Evolutionary conservation across 1,284 basidiomycete genomes (phyloP).

Genomic region (Cutaneotrichosporon sp.): DNA sequence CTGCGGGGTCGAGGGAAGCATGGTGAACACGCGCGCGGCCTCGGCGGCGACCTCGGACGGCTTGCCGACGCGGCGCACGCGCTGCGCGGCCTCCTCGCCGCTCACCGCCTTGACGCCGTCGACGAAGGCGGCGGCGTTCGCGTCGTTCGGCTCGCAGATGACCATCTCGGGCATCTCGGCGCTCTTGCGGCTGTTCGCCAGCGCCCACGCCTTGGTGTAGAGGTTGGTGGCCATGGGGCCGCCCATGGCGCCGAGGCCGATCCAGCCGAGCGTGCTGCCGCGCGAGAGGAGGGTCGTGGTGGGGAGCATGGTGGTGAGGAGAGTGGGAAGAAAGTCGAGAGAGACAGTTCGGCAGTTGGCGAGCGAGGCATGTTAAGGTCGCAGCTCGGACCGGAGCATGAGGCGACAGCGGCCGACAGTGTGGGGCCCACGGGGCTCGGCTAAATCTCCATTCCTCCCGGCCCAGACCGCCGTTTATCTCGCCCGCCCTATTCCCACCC

Average conservation of each 20-base stretch:
- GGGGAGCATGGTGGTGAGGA: conserved; percentile 29
- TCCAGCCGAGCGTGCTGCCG: conserved; percentile 45
- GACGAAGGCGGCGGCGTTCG: conserved; percentile 35
- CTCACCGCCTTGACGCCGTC: conserved; percentile 10
- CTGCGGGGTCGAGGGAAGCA: conserved; percentile 57
- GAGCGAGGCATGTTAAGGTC: no score
- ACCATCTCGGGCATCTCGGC: conserved; percentile 33
- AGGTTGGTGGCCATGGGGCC: conserved; percentile 51
- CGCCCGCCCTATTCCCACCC: no score
- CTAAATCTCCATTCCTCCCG: no score
- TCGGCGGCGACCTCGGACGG: conserved; percentile 42
- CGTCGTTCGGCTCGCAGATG: conserved; percentile 48
- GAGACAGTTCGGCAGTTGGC: no score
- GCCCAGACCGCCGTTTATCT: no score
- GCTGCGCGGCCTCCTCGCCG: conserved; percentile 21
- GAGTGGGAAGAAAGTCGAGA: no score
- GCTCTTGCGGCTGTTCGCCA: conserved; percentile 15
- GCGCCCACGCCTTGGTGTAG: conserved; percentile 44
- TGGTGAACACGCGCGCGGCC: conserved; percentile 55
- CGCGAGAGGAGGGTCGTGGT: conserved; percentile 30
- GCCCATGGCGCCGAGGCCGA: conserved; percentile 52
- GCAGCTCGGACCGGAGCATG: no score
- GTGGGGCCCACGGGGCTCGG: no score
- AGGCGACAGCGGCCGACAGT: no score
- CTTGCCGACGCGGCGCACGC: conserved; percentile 15